These are phyloP conservation scores for Aureobasidium pullulans DNA, from an alignment of 2,329 filamentous ascomycete species.

Conservation along the genomic window DNA sequence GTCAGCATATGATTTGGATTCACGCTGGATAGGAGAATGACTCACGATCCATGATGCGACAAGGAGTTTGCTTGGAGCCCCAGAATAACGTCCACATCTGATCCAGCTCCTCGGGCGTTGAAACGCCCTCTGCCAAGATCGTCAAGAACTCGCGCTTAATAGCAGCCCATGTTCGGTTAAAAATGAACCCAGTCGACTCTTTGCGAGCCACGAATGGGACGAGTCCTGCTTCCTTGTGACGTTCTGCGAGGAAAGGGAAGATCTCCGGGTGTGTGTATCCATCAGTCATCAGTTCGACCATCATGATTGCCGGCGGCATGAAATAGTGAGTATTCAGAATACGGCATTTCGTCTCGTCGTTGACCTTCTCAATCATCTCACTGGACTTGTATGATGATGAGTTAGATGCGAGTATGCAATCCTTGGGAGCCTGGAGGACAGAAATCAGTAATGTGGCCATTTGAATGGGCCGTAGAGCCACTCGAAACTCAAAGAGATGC, in stretches of 20 bases:
- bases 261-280: constrained; percentile 38
- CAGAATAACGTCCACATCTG: constrained; percentile 38
- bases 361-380: constrained; percentile 41
- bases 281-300: constrained; percentile 49
- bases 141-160: constrained; percentile 46
- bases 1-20: not conserved
- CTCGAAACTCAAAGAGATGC: constrained; percentile 18
- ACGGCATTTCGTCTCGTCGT: constrained; percentile 29
- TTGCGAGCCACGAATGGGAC: constrained; percentile 37
- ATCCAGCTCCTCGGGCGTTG: constrained; percentile 43
- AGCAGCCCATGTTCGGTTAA: constrained; percentile 51
- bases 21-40: not conserved
- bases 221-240: constrained; percentile 34
- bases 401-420: constrained; percentile 46
- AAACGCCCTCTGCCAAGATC: constrained; percentile 45
- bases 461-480: too few relatives aligned
- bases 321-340: constrained; percentile 47
- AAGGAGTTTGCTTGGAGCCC: constrained; percentile 24
- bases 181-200: constrained; percentile 48
- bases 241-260: constrained; percentile 39
- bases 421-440: constrained; percentile 29
- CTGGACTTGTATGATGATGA: constrained; percentile 46
- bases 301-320: constrained; percentile 36
- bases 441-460: too few relatives aligned
- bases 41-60: constrained; percentile 37